These are phyloP conservation scores for Chlamydomonas reinhardtii DNA, from an alignment of 163 green algal genomes.

Conservation along the genomic window DNA sequence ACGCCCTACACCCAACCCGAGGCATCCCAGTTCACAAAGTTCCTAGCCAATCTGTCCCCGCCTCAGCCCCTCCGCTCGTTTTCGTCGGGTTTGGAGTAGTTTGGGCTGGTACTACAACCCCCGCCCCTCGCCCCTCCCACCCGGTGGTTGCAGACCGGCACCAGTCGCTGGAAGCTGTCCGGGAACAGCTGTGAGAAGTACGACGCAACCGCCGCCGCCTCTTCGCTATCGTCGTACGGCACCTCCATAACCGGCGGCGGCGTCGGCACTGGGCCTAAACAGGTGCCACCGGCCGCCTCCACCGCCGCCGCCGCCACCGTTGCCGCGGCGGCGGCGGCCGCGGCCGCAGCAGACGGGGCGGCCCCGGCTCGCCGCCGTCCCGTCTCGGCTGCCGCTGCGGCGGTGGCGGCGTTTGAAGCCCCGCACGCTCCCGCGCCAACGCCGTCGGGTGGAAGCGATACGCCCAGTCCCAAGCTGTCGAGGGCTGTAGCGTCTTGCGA, in stretches of 20 bases:
- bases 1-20: too few species aligned
- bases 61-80: too few species aligned
- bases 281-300: neutral
- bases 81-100: too few species aligned
- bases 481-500: too few species aligned
- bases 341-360: neutral
- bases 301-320: neutral
- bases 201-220: slow-evolving; percentile 28
- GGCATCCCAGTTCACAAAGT: too few species aligned
- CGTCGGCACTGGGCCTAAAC: neutral
- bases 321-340: neutral
- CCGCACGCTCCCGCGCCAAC: too few species aligned
- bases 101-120: too few species aligned
- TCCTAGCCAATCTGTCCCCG: too few species aligned
- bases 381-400: neutral
- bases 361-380: too few species aligned
- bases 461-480: too few species aligned
- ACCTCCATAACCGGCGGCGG: slow-evolving; percentile 17
- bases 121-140: neutral
- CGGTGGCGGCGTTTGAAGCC: too few species aligned
- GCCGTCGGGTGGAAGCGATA: too few species aligned
- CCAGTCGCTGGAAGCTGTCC: slow-evolving; percentile 38
- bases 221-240: slow-evolving; percentile 38
- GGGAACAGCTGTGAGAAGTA: slow-evolving; percentile 42
- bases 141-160: slow-evolving; percentile 44